These are phyloP conservation scores for Amylocystis lapponica DNA, from an alignment of 768 basidiomycete species.

Conservation along the genomic window DNA sequence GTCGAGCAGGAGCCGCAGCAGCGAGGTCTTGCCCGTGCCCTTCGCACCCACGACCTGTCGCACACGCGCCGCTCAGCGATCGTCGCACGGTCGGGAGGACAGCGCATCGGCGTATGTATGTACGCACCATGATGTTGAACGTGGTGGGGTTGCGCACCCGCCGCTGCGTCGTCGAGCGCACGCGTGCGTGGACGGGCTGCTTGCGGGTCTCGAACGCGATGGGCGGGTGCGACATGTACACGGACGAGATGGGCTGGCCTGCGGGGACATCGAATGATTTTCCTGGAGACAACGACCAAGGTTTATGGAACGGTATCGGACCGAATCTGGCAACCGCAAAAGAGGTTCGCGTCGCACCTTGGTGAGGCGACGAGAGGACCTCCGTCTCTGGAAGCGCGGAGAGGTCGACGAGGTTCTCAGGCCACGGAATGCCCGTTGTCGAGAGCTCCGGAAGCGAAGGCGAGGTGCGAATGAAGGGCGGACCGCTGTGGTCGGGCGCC, in stretches of 20 bases:
- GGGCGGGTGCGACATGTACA: constrained; percentile 63
- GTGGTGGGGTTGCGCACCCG: constrained; percentile 64
- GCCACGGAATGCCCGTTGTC: constrained; percentile 78
- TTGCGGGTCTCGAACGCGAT: constrained; percentile 58
- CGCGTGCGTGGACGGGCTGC: constrained; percentile 26
- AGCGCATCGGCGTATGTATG: not conserved
- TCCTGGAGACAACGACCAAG: constrained; percentile 42
- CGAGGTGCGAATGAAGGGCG: constrained; percentile 56
- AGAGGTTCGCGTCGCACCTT: constrained; percentile 71
- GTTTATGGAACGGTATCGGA: constrained; percentile 79
- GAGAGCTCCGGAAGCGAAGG: constrained; percentile 77
- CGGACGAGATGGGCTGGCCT: constrained; percentile 53
- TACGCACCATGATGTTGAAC: constrained; percentile 78
- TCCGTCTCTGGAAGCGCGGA: constrained; percentile 51
- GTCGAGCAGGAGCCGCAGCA: constrained; percentile 74
- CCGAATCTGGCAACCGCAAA: constrained; percentile 45
- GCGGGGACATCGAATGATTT: constrained; percentile 9
- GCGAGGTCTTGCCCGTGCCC: constrained; percentile 81
- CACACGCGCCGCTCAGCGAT: not conserved
- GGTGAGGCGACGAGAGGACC: constrained; percentile 30
- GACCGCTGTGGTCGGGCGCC: constrained; percentile 32
- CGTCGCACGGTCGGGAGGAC: too few relatives aligned
- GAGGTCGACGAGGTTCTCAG: constrained; percentile 74
- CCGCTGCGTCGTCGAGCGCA: constrained; percentile 53
- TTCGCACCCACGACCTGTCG: constrained; percentile 70